phyloP scores from a whole-genome alignment of 75 land plant species.

The Picea sitchensis region DNA sequence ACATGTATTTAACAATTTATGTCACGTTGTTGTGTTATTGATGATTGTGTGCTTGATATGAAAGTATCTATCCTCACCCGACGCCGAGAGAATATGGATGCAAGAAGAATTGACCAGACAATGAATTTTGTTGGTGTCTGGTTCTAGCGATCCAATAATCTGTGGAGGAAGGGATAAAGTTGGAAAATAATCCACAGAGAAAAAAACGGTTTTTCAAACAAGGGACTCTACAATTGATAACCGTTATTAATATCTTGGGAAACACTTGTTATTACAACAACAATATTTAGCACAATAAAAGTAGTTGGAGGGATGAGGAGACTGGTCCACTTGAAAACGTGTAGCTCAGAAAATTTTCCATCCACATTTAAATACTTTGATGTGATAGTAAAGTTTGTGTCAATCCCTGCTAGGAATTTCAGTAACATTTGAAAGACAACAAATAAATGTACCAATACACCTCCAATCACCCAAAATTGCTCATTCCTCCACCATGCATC shows the following conservation, averaged over 20 bases:
- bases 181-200: too few species aligned
- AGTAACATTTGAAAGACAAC: constrained; percentile 75
- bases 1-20: too few species aligned
- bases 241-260: constrained; percentile 40
- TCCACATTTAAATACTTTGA: constrained; percentile 64
- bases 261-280: constrained; percentile 79
- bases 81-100: too few species aligned
- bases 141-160: too few species aligned
- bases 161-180: too few species aligned
- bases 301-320: constrained; percentile 82
- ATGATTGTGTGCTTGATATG: too few species aligned
- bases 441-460: constrained; percentile 72
- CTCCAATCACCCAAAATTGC: constrained; percentile 85
- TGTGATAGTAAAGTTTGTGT: constrained; percentile 90
- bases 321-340: constrained; percentile 77
- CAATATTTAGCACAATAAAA: constrained; percentile 61
- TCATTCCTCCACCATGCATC: constrained; percentile 75
- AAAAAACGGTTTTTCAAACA: too few species aligned
- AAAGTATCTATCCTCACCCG: too few species aligned
- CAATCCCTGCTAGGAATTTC: constrained; percentile 71
- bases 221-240: too few species aligned
- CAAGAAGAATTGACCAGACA: too few species aligned
- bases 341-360: constrained; percentile 66
- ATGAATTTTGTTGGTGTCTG: too few species aligned
- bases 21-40: too few species aligned